A percentile compares a stretch with the other conserved stretches of the same genome.
These are phyloP conservation scores for Ogataea nonfermentans DNA, from an alignment of 805 yeast species.

Conservation along the genomic window DNA sequence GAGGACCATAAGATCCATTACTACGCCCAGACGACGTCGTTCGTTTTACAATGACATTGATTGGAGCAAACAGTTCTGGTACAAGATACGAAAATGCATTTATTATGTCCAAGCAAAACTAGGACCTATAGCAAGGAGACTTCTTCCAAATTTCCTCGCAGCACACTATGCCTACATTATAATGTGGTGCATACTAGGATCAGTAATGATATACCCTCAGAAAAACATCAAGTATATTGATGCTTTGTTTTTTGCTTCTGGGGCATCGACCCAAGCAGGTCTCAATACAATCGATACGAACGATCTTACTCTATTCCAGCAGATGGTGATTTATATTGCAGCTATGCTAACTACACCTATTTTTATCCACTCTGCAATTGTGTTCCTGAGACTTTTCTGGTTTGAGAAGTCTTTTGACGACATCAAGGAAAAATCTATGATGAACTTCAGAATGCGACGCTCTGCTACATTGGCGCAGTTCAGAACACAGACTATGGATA, in stretches of 20 bases:
- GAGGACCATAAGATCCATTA: background rate
- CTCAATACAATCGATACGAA: constrained; percentile 76
- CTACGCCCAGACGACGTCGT: background rate
- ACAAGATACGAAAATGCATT: constrained; percentile 35
- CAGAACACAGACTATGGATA: constrained; percentile 31
- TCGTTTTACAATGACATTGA: constrained; percentile 10
- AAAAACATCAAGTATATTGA: constrained; percentile 69
- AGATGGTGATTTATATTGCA: constrained; percentile 62
- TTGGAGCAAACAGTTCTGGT: constrained; percentile 29
- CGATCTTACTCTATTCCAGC: constrained; percentile 69
- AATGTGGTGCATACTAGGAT: constrained; percentile 56
- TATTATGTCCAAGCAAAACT: constrained; percentile 36
- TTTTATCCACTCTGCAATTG: constrained; percentile 75
- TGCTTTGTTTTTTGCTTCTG: constrained; percentile 70
- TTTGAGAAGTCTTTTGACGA: constrained; percentile 84
- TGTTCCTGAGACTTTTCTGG: constrained; percentile 80
- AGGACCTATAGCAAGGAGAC: constrained; percentile 40
- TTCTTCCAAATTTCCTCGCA: constrained; percentile 55
- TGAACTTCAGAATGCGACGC: constrained; percentile 78
- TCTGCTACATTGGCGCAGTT: constrained; percentile 65
- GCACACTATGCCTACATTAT: constrained; percentile 77
- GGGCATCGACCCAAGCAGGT: constrained; percentile 90
- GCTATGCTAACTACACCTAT: constrained; percentile 80
- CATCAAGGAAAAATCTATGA: constrained; percentile 73
- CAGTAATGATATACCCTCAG: constrained; percentile 77